Evolutionary conservation across 2,329 filamentous ascomycete species (phyloP), one percentile per base, ranked within the genome.

Genomic region (Bisporella sp.): DNA sequence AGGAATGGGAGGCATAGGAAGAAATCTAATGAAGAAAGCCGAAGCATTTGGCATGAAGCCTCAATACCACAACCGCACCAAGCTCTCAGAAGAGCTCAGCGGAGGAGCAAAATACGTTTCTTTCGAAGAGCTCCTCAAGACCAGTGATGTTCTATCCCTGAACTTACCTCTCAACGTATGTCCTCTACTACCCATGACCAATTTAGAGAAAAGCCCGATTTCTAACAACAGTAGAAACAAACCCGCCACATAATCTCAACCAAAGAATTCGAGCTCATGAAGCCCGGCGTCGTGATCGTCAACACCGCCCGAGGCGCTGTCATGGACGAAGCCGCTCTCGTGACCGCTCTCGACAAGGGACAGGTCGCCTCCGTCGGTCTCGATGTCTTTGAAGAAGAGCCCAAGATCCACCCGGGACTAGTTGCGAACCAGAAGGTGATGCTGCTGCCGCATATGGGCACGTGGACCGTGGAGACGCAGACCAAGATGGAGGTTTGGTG

Each of bases 1-100:
- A 40, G 89, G 89, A 5, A 92, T 93, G 87, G 89, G 89, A 21
- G 87, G 89, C 2, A 93, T 95, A 54, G 89, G 89, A 0, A 74
- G 84, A 35, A 89, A 89, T 62, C 68, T 93, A 59, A 87, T 85
- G 64, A 78, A 73, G 64, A 90, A 90, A 68, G 85, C 84, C 3
- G 74, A 79, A 48, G 85, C 75, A 0, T 91, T 95, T 63, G 86
- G 84, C 8, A 90, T 93, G 85, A 76, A 68, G 41, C 75, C 87
- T 9, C 76, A 83, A 45, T 93, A 95, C 62, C 75, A 89, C 62
- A 93, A 93, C 65, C 80, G 89, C 6, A 77, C 71, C 1, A 68
- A 73, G 59, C 67, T 93, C 56, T 70, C 68, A 13, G 71, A 76
- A 1, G 80, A 83, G 50, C 54, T 77, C 46, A 74, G 73, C 48